phyloP scores from a whole-genome alignment of 1,284 basidiomycete species.

The Trichosporon ovoides region DNA sequence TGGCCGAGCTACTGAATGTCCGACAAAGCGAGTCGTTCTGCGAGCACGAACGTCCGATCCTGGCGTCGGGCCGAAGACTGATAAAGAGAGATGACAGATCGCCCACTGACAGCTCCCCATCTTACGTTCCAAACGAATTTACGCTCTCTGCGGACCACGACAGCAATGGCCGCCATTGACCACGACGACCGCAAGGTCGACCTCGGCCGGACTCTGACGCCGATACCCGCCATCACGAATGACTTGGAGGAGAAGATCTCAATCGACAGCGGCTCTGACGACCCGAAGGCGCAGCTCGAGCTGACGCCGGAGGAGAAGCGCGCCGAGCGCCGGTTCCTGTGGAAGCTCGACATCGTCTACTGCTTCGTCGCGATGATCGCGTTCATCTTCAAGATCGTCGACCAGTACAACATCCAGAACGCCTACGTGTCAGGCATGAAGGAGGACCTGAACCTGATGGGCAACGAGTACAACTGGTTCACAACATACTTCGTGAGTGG shows the following conservation, averaged over 20 bases:
- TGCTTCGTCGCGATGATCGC: conserved; percentile 12
- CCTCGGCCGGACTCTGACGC: not conserved
- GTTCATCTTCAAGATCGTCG: conserved; percentile 21
- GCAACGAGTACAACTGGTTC: conserved; percentile 29
- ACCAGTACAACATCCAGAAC: conserved; percentile 29
- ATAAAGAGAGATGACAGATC: not conserved
- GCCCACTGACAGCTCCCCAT: not conserved
- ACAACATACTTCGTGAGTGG: conserved; percentile 14
- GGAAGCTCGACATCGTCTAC: conserved; percentile 20
- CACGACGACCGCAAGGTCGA: conserved; percentile 2
- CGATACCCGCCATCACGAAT: not conserved
- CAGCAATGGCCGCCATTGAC: not conserved
- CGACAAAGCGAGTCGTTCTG: not conserved
- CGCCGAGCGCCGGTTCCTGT: conserved; percentile 11
- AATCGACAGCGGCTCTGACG: not conserved
- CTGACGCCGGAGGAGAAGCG: conserved; percentile 10
- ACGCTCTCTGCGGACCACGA: not conserved
- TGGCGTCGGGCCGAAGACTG: not conserved
- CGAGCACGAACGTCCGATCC: not conserved
- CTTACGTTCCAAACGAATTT: not conserved
- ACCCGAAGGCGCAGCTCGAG: not conserved
- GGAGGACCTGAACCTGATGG: conserved; percentile 29
- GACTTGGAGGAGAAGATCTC: not conserved
- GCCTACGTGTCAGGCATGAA: conserved; percentile 29
- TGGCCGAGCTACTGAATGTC: not conserved